Conservation (phyloP, 139 green algal species). For the Chlorella sp. region DNA sequence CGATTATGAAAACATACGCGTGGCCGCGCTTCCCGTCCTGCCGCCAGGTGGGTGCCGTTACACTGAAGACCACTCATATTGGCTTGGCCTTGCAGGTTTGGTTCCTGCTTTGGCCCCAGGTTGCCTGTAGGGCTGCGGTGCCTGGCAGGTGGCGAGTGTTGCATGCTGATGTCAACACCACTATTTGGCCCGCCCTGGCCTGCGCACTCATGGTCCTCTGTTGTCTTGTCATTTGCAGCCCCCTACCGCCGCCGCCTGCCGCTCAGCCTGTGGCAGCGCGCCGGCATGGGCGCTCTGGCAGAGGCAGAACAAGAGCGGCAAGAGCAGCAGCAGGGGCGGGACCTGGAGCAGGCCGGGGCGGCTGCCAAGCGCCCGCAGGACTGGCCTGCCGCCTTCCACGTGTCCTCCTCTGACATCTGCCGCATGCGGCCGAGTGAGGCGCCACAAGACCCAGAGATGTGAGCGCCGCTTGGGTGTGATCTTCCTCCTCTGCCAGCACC, state of each 20-base stretch:
- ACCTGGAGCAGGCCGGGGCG: background rate
- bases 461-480: background rate
- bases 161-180: background rate
- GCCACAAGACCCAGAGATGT: background rate
- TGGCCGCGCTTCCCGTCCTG: background rate
- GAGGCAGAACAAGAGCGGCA: background rate
- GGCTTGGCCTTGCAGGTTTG: background rate
- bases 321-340: background rate
- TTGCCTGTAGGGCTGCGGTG: background rate
- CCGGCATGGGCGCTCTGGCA: background rate
- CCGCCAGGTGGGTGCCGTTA: slow-evolving; percentile 1
- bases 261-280: slow-evolving; percentile 3
- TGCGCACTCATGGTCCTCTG: background rate
- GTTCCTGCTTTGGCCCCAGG: background rate
- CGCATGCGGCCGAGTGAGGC: too few relatives aligned
- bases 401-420: background rate
- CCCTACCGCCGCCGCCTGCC: slow-evolving; percentile 9
- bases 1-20: background rate
- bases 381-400: background rate
- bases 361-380: background rate
- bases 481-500: background rate
- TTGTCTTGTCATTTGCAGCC: background rate
- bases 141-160: background rate
- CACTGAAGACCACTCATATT: background rate
- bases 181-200: too few relatives aligned